phyloP scores from a whole-genome alignment of 768 basidiomycete species.

The Udeniomyces megalosporus region DNA sequence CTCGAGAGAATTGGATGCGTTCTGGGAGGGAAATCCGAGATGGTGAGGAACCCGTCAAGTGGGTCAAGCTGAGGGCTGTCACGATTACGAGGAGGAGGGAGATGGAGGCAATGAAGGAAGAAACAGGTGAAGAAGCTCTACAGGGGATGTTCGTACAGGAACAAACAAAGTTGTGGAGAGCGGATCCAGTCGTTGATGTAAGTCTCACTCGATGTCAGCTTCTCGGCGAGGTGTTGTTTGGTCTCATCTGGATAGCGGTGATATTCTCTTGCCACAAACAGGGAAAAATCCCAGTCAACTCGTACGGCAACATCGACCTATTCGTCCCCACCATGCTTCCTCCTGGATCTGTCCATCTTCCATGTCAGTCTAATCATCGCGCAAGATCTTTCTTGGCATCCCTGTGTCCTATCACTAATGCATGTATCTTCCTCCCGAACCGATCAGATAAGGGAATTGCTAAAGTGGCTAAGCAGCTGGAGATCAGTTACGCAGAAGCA shows the following conservation, averaged over 20 bases:
- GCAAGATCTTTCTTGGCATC: neutral
- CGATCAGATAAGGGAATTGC: constrained; percentile 60
- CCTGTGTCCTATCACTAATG: neutral
- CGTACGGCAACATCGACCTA: constrained; percentile 91
- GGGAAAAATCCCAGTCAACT: constrained; percentile 88
- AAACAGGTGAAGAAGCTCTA: constrained; percentile 41
- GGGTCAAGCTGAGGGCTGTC: constrained; percentile 65
- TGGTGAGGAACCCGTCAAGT: constrained; percentile 73
- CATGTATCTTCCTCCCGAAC: constrained; percentile 1
- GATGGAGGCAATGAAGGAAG: constrained; percentile 41
- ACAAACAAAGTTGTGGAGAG: constrained; percentile 69
- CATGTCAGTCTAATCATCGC: constrained; percentile 45
- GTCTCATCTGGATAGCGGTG: neutral
- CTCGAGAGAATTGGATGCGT: constrained; percentile 89
- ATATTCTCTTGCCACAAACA: constrained; percentile 27
- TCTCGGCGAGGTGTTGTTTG: neutral
- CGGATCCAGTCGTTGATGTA: constrained; percentile 71
- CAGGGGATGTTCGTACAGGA: constrained; percentile 72
- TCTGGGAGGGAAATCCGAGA: constrained; percentile 55
- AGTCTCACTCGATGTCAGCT: constrained; percentile 30
- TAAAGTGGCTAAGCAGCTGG: constrained; percentile 73
- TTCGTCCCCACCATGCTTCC: constrained; percentile 94
- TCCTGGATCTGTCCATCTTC: constrained; percentile 64
- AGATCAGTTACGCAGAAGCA: constrained; percentile 83
- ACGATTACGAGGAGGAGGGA: constrained; percentile 66